phyloP scores from a whole-genome alignment of 2,329 filamentous ascomycete species.

The Colletotrichum shisoi region DNA sequence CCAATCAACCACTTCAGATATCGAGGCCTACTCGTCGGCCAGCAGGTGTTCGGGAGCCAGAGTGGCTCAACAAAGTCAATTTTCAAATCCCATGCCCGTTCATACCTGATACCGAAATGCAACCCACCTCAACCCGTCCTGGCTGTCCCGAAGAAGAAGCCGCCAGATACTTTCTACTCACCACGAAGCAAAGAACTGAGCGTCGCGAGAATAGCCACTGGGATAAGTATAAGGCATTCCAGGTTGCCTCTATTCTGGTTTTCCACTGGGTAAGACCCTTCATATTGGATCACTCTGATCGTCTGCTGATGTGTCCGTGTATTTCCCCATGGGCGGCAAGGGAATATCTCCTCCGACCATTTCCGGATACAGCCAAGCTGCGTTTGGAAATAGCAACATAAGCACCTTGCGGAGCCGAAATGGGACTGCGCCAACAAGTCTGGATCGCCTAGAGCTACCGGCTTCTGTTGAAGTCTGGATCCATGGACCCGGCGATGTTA shows the following conservation, averaged over 20 bases:
- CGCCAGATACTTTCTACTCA: no score
- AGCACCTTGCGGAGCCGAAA: no score
- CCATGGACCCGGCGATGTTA: not conserved
- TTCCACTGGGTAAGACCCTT: not conserved
- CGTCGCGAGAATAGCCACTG: not conserved
- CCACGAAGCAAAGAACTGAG: not conserved
- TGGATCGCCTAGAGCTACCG: no score
- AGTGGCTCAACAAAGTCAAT: not conserved
- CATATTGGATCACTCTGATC: not conserved
- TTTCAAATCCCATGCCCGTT: no score
- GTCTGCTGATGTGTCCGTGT: not conserved
- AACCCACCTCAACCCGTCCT: not conserved
- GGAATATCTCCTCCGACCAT: not conserved
- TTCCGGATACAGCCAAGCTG: not conserved
- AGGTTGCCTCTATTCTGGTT: not conserved
- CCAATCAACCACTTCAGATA: not conserved
- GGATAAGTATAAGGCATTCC: not conserved
- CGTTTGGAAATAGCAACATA: not conserved
- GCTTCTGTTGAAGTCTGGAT: not conserved
- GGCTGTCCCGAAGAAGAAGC: not conserved
- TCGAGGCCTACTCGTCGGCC: not conserved
- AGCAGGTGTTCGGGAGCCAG: not conserved
- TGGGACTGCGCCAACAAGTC: not conserved
- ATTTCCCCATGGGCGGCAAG: not conserved
- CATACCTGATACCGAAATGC: not conserved